These are phyloP conservation scores for Tagetes patula DNA, from an alignment of 129 eudicot genomes.

Conservation along the genomic window DNA sequence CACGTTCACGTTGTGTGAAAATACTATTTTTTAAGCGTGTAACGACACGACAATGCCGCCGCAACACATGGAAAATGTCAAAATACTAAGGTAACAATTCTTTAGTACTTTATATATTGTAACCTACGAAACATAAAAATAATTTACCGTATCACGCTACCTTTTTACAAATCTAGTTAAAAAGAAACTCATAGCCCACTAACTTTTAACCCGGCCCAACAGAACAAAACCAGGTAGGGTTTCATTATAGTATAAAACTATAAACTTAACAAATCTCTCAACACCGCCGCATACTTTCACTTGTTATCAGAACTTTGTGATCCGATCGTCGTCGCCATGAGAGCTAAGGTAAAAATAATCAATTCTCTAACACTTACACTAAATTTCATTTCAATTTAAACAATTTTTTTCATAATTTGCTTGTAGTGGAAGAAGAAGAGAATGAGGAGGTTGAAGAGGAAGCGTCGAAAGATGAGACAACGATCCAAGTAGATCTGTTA, in stretches of 20 bases:
- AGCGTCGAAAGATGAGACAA: constrained; percentile 60
- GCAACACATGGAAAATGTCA: too few relatives aligned
- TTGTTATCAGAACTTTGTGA: background rate
- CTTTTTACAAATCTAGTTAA: too few relatives aligned
- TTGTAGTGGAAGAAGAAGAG: constrained; percentile 62
- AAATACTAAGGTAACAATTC: too few relatives aligned
- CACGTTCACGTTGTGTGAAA: too few relatives aligned
- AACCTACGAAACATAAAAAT: too few relatives aligned
- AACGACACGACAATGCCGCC: too few relatives aligned
- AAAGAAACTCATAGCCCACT: background rate
- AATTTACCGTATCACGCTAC: too few relatives aligned
- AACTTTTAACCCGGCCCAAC: background rate
- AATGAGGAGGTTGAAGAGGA: constrained; percentile 63
- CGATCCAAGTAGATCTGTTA: background rate
- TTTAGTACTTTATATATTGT: too few relatives aligned
- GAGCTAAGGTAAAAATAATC: background rate
- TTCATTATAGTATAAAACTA: background rate
- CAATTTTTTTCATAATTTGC: too few relatives aligned
- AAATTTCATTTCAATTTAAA: background rate
- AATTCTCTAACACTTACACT: background rate
- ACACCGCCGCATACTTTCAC: background rate
- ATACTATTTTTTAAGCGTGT: too few relatives aligned
- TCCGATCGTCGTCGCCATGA: background rate
- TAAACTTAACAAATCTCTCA: background rate
- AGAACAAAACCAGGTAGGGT: constrained; percentile 6